Evolutionary conservation across 2,329 filamentous ascomycete species (phyloP), one percentile per base, ranked within the genome.

Genomic region (Trichocomaceae sp.): DNA sequence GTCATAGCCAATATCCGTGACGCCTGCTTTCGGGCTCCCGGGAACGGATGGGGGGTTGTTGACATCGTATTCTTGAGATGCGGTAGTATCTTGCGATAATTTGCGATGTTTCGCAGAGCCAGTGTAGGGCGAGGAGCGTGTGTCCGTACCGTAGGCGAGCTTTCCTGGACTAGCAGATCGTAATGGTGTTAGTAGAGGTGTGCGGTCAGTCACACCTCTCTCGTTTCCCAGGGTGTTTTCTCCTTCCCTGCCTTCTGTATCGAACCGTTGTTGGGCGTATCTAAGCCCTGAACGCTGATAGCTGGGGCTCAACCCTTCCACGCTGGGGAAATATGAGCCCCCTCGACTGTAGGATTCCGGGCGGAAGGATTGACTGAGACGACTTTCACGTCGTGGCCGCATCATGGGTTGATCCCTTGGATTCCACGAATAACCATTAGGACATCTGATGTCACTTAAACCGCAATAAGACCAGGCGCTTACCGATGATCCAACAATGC

Each of bases 401-500:
- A 88, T 79, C 59, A 75, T 52, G 46, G 78, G 79, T 60, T 86
- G 84, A 49, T 81, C 60, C 52, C 49, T 54, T 48, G 8, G 46
- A 19, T 22, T 41, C 39, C 20, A 9, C 26, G 8, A 31, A 48
- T 1, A 6, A 42, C 10, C 7, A 20, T 42, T n/a, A 42, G 39
- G 20, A 20, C 13, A 42, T 20, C 10, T 42, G 12, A 20, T n/a
- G 19, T 42, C 8, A 42, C 9, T 2, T n/a, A 42, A 12, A 20
- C 19, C 17, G 5, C 10, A 20, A 39, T 22, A 19, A 20, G 54
- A 48, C 46, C 47, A 59, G 17, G 10, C 17, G 13, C 74, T 58
- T 73, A 87, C 84, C 90, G 83, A 71, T 97, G 92, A 71, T 97
- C 92, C 17, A 97, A 76, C 61, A 97, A 75, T 7, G 83, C 85